phyloP scores from a whole-genome alignment of 768 basidiomycete genomes.

The Rossbeevera mucosa region DNA sequence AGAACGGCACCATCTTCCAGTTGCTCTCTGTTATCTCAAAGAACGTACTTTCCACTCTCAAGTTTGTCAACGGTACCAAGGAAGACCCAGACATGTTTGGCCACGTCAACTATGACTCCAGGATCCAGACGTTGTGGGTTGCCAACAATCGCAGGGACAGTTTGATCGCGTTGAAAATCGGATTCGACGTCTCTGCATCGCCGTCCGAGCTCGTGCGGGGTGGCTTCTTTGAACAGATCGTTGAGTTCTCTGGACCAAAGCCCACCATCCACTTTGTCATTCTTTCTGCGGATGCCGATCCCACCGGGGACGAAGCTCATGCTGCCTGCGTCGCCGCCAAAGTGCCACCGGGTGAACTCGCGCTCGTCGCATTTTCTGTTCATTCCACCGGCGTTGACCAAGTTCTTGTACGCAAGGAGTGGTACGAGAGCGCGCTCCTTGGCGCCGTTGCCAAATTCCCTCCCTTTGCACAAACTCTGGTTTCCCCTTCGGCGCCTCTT shows the following conservation, averaged over 20 bases:
- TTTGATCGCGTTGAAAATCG: slow-evolving; percentile 74
- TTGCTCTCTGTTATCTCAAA: slow-evolving; percentile 72
- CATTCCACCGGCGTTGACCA: slow-evolving; percentile 88
- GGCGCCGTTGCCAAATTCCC: slow-evolving; percentile 54
- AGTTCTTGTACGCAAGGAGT: slow-evolving; percentile 79
- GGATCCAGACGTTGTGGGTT: slow-evolving; percentile 84
- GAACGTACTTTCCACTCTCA: slow-evolving; percentile 70
- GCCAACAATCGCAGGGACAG: slow-evolving; percentile 83
- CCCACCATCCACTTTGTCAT: slow-evolving; percentile 88
- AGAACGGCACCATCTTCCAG: slow-evolving; percentile 81
- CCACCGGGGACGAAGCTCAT: slow-evolving; percentile 75
- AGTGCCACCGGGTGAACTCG: slow-evolving; percentile 67
- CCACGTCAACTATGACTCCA: slow-evolving; percentile 77
- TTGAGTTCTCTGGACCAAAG: slow-evolving; percentile 80
- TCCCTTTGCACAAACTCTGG: slow-evolving; percentile 33
- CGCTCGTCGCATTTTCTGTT: slow-evolving; percentile 84
- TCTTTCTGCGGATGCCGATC: slow-evolving; percentile 78
- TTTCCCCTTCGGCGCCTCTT: slow-evolving; percentile 1
- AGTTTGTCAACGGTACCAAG: slow-evolving; percentile 62
- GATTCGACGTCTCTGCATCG: slow-evolving; percentile 55
- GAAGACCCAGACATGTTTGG: slow-evolving; percentile 88
- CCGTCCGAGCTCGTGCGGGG: slow-evolving; percentile 57
- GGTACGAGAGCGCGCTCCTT: slow-evolving; percentile 62
- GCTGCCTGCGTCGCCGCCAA: slow-evolving; percentile 83
- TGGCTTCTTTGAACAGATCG: slow-evolving; percentile 73